phyloP scores from a whole-genome alignment of 805 yeast species.

The Lipomyces oligophaga region DNA sequence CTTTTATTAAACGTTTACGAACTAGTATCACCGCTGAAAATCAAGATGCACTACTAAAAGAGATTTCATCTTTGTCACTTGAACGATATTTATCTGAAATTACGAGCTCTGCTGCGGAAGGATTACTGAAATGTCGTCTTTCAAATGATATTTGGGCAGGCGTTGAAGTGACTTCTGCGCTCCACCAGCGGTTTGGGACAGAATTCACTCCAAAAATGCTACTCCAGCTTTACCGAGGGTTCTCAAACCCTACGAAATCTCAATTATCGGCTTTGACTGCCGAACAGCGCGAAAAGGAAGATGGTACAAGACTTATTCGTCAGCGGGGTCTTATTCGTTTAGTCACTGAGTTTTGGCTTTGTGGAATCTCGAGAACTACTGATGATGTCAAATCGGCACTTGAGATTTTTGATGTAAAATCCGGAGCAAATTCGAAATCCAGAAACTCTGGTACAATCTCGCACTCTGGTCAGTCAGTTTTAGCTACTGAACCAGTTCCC shows the following conservation, averaged over 20 bases:
- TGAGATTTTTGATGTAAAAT: too few species aligned
- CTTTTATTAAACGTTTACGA: constrained; percentile 68
- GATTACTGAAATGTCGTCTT: constrained; percentile 50
- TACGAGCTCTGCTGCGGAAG: constrained; percentile 58
- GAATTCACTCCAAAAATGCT: constrained; percentile 44
- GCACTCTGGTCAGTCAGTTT: background rate
- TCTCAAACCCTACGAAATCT: constrained; percentile 29
- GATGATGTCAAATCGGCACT: constrained; percentile 41
- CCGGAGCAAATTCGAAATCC: constrained; percentile 1
- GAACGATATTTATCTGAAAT: constrained; percentile 75
- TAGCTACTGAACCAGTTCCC: constrained; percentile 37
- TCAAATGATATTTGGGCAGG: constrained; percentile 59
- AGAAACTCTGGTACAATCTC: background rate
- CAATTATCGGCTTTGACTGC: constrained; percentile 27
- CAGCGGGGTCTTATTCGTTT: constrained; percentile 50
- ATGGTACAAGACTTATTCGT: constrained; percentile 40
- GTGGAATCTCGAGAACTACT: constrained; percentile 51
- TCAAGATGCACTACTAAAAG: constrained; percentile 49
- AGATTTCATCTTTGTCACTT: constrained; percentile 58
- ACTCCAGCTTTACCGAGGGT: constrained; percentile 30
- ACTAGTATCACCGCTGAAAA: constrained; percentile 54
- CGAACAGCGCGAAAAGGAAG: constrained; percentile 45
- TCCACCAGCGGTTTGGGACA: constrained; percentile 69
- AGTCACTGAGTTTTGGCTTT: constrained; percentile 54
- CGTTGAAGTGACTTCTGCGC: constrained; percentile 60